Base-by-base conservation (phyloP, 2,329 filamentous ascomycete species). In the Colletotrichum karsti region DNA sequence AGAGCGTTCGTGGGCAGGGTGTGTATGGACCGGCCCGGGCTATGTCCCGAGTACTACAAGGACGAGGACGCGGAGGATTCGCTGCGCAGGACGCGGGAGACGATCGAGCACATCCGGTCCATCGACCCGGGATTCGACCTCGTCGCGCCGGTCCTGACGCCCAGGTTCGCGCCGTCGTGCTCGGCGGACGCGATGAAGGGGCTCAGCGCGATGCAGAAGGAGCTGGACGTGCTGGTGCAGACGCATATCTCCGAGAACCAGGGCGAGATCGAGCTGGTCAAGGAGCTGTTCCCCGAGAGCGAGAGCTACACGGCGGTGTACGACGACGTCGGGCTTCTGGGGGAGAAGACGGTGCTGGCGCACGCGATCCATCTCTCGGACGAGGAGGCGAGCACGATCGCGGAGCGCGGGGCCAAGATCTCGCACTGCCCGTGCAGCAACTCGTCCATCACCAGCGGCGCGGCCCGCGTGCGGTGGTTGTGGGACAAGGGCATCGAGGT, bases 401-500 rank as follows among this genome's bases (percentile, higher is more conserved):
- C 87, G 1, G 67, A 75, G 2, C 82, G 91, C 0, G 80, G 87
- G 4, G 83, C 89, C 5, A 93, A 93, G 72, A 86, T 98, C 18
- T 88, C 89, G 5, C 95, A 98, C 80, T 98, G 95, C 77, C 95
- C 95, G 0, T 93, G 92, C 61, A 94, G 91, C 73, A 99, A 99
- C 79, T 91, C 90, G 6, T 90, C 93, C 1, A 84, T 99, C 54
- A 93, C 93, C 1, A 93, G 90, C 30, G 96, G 96, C 0, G 87
- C 91, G 54, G 93, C 93, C 8, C 89, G 88, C 4, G 91, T 99
- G 2, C 86, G 95, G 18, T 87, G 87, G 79, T 77, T 97, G 72
- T 84, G 97, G 58, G 87, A 94, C 22, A 85, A 87, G 58, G 94
- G 93, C 0, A 85, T 98, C 50, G 89, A 88, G 0, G 90, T 98